These are phyloP conservation scores for Microsporum ferrugineum DNA, from an alignment of 2,329 filamentous ascomycete genomes.

Conservation along the genomic window DNA sequence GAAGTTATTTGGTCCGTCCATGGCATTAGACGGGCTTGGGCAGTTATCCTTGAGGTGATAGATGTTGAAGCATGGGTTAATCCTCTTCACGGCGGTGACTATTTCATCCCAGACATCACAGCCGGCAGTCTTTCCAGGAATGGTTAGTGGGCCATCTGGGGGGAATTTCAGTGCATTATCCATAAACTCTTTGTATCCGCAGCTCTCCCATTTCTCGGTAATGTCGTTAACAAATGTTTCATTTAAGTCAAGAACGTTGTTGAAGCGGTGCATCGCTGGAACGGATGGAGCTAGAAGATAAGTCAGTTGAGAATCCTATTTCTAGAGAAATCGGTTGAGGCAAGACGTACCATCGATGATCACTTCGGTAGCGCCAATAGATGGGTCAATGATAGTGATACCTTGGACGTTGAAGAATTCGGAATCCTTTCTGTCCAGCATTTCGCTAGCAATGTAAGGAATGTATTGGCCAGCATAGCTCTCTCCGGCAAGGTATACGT, in stretches of 20 bases:
- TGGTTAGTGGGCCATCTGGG: constrained; percentile 49
- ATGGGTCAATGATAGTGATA: constrained; percentile 62
- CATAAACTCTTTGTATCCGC: constrained; percentile 37
- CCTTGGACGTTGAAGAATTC: constrained; percentile 57
- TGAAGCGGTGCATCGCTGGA: constrained; percentile 32
- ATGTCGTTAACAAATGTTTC: constrained; percentile 31
- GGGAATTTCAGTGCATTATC: constrained; percentile 52
- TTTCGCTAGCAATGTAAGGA: constrained; percentile 60
- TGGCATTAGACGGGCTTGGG: constrained; percentile 55
- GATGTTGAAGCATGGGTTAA: constrained; percentile 70
- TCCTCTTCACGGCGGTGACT: constrained; percentile 39
- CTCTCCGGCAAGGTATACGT: constrained; percentile 63
- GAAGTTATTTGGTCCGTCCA: constrained; percentile 52
- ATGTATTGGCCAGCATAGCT: constrained; percentile 58
- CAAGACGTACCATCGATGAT: not conserved
- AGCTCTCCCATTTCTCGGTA: constrained; percentile 31
- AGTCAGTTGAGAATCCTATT: not conserved
- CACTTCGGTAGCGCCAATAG: constrained; percentile 35
- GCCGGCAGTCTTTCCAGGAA: constrained; percentile 29
- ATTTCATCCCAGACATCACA: constrained; percentile 53
- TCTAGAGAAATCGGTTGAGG: not conserved
- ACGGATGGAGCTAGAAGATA: constrained; percentile 24
- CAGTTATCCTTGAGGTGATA: constrained; percentile 64
- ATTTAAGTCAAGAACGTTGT: constrained; percentile 37
- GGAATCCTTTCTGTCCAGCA: constrained; percentile 57